A percentile compares a stretch with the other conserved stretches of the same genome.
Evolutionary conservation across 2,329 filamentous ascomycete genomes (phyloP).

Genomic region (Pestalotiopsis sp.): DNA sequence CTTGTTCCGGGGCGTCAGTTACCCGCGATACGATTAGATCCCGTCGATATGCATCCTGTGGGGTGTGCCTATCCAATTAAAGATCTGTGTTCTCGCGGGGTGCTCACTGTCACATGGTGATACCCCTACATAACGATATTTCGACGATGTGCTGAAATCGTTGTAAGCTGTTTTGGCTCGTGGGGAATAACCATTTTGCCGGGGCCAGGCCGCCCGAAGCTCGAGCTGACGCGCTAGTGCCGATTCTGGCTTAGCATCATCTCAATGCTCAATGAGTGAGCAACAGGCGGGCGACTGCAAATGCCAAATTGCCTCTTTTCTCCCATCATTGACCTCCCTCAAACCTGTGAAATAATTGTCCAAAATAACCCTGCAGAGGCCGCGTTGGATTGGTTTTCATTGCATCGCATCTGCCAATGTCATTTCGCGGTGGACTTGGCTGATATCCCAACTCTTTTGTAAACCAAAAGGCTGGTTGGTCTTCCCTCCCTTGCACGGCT

Average conservation of each 20-base stretch:
- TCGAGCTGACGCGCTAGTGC: neutral
- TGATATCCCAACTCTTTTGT: conserved; percentile 14
- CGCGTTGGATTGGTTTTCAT: neutral
- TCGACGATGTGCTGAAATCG: neutral
- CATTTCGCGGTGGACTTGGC: conserved; percentile 18
- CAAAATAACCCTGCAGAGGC: neutral
- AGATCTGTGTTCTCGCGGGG: no score
- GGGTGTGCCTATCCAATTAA: no score
- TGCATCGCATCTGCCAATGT: conserved; percentile 10
- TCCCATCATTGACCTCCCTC: neutral
- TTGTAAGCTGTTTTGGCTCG: neutral
- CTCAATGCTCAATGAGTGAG: neutral
- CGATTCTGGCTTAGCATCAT: neutral
- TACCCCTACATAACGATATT: no score
- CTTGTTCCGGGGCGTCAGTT: no score
- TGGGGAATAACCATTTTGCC: neutral
- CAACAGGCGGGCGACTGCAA: neutral
- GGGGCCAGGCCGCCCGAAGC: neutral
- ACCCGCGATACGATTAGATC: no score
- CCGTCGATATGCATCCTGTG: no score
- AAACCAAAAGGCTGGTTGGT: conserved; percentile 8
- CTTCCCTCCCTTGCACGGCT: conserved; percentile 11
- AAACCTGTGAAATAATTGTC: neutral
- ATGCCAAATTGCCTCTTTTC: neutral
- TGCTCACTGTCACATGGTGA: no score